Evolutionary conservation across 2,329 filamentous ascomycete species (phyloP).

Genomic region (Pseudofabraea citricarpa): DNA sequence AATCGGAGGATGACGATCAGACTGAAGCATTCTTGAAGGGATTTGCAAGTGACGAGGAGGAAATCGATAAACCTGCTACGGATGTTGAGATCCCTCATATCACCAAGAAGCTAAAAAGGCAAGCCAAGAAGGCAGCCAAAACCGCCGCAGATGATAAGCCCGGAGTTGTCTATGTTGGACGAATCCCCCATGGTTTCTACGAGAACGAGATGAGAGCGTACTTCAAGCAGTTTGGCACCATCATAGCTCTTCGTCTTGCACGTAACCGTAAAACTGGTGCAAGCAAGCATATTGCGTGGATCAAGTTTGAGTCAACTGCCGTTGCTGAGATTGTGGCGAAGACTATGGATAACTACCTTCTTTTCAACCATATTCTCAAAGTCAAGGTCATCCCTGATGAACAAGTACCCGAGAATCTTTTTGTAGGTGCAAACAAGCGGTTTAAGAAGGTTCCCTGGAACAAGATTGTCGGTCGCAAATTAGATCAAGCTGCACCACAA

Average conservation of each 20-base stretch:
- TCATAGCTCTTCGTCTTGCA: conserved; percentile 73
- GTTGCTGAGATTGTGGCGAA: conserved; percentile 89
- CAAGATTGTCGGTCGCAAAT: conserved; percentile 71
- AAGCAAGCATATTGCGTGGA: conserved; percentile 91
- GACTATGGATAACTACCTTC: conserved; percentile 96
- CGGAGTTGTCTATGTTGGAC: conserved; percentile 85
- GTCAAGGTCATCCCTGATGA: conserved; percentile 74
- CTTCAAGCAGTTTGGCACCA: conserved; percentile 87
- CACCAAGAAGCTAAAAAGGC: conserved; percentile 45
- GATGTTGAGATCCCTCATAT: conserved; percentile 31
- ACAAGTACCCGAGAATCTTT: conserved; percentile 75
- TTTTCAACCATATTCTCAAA: conserved; percentile 91
- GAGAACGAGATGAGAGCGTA: conserved; percentile 93
- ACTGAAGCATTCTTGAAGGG: conserved; percentile 48
- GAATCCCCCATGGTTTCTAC: conserved; percentile 93
- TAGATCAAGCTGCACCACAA: conserved; percentile 69
- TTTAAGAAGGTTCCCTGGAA: conserved; percentile 89
- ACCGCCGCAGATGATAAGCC: conserved; percentile 47
- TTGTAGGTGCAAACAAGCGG: conserved; percentile 84
- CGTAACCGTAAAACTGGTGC: conserved; percentile 88
- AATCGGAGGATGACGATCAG: conserved; percentile 41
- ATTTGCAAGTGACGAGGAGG: conserved; percentile 45
- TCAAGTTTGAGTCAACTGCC: conserved; percentile 74
- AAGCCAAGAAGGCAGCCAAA: conserved; percentile 38
- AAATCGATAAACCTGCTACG: conserved; percentile 39